phyloP scores from a whole-genome alignment of 306 rosid species.

The Glycine soja region DNA sequence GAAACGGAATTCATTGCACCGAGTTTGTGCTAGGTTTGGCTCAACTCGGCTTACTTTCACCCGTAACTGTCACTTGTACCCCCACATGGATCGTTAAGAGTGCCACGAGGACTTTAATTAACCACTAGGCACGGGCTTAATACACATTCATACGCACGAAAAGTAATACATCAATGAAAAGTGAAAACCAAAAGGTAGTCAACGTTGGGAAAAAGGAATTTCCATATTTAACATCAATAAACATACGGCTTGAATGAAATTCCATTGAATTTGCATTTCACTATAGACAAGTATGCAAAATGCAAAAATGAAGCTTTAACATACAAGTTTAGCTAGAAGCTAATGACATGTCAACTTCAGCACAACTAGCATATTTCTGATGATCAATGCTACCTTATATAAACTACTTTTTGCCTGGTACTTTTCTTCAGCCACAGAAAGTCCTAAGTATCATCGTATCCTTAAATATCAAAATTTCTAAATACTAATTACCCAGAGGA shows the following conservation, averaged over 20 bases:
- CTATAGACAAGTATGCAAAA: neutral
- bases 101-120: slow-evolving; percentile 16
- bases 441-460: too few relatives aligned
- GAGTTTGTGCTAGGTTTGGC: neutral
- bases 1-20: neutral
- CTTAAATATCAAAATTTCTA: neutral
- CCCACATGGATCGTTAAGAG: slow-evolving; percentile 16
- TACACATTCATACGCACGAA: neutral
- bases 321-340: slow-evolving; percentile 22
- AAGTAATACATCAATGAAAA: neutral
- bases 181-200: slow-evolving; percentile 8
- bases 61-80: neutral
- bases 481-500: neutral
- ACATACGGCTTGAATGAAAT: neutral
- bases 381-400: too few relatives aligned
- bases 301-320: slow-evolving; percentile 6
- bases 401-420: too few relatives aligned
- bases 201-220: neutral
- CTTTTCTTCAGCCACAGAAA: too few relatives aligned
- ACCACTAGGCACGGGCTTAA: slow-evolving; percentile 49
- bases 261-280: slow-evolving; percentile 17
- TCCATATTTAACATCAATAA: slow-evolving; percentile 13
- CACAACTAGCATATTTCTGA: neutral
- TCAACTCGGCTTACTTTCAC: neutral
- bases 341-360: slow-evolving; percentile 24